phyloP scores from a whole-genome alignment of 1,139 yeast genomes.

The Lodderomyces pseudojiufengensis region DNA sequence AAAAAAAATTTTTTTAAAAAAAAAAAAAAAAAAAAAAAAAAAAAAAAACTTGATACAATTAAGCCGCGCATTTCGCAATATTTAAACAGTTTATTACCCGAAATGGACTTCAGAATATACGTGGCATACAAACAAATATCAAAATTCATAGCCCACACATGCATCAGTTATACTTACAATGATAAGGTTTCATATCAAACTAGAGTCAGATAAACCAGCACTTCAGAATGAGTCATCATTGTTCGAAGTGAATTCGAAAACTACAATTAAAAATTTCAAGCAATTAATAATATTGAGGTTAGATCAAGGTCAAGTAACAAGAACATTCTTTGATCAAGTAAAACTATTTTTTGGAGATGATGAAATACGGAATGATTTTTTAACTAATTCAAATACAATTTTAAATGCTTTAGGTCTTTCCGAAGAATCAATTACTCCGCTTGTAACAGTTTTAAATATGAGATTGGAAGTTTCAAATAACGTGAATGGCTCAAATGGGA shows the following conservation, averaged over 20 bases:
- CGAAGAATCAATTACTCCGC: slow-evolving; percentile 11
- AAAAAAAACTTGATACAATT: too few species aligned
- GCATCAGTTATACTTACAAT: too few species aligned
- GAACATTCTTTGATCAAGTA: slow-evolving; percentile 31
- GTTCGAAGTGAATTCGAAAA: slow-evolving; percentile 22
- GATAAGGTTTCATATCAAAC: slow-evolving; percentile 10
- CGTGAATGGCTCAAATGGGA: slow-evolving; percentile 21
- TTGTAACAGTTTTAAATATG: slow-evolving; percentile 12
- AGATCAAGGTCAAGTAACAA: slow-evolving; percentile 22
- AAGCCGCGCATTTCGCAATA: too few species aligned
- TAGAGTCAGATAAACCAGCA: slow-evolving; percentile 18
- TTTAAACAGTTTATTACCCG: too few species aligned
- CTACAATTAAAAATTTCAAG: slow-evolving; percentile 23
- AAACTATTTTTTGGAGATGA: slow-evolving; percentile 16
- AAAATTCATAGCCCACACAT: too few species aligned
- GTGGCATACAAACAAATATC: too few species aligned
- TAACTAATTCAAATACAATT: slow-evolving; percentile 11
- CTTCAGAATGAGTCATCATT: slow-evolving; percentile 22
- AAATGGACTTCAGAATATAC: too few species aligned
- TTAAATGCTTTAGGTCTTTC: slow-evolving; percentile 15
- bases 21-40: too few species aligned
- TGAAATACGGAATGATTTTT: slow-evolving; percentile 10
- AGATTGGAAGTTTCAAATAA: slow-evolving; percentile 14
- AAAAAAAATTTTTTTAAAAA: too few species aligned
- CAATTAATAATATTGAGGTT: slow-evolving; percentile 21